These are phyloP conservation scores for Xylariaceae sp. DNA, from an alignment of 2,329 filamentous ascomycete species.

Conservation along the genomic window DNA sequence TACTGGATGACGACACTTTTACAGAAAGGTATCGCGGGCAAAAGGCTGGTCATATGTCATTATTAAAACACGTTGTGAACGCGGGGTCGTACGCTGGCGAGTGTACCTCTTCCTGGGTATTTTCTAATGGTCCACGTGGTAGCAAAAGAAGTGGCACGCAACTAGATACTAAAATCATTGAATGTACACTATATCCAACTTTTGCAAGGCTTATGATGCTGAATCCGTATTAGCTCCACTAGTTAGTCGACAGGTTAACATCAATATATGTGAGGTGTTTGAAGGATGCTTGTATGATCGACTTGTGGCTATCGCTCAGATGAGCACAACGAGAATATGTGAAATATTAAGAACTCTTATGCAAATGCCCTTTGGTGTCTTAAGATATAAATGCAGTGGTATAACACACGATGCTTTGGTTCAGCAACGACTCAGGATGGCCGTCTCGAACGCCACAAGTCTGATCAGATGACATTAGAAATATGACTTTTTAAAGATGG, in stretches of 20 bases:
- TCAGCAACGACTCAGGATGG: too few relatives aligned
- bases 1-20: conserved; percentile 8
- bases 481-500: too few relatives aligned
- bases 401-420: too few relatives aligned
- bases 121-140: conserved; percentile 12
- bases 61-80: conserved; percentile 9
- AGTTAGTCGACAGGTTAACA: too few relatives aligned
- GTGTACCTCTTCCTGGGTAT: conserved; percentile 16
- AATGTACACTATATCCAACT: conserved; percentile 24
- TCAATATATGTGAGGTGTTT: not conserved
- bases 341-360: too few relatives aligned
- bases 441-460: too few relatives aligned
- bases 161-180: conserved; percentile 11
- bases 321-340: too few relatives aligned
- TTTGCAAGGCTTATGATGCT: conserved; percentile 6
- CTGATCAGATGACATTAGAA: too few relatives aligned
- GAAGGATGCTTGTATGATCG: too few relatives aligned
- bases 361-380: too few relatives aligned
- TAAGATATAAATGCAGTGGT: too few relatives aligned
- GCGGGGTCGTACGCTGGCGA: conserved; percentile 5
- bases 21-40: conserved; percentile 12
- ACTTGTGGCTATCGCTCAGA: too few relatives aligned
- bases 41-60: conserved; percentile 15
- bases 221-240: not conserved
- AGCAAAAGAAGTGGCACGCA: conserved; percentile 13